Conservation (phyloP, 1,284 basidiomycete genomes). For the Porogramme epimiltina region DNA sequence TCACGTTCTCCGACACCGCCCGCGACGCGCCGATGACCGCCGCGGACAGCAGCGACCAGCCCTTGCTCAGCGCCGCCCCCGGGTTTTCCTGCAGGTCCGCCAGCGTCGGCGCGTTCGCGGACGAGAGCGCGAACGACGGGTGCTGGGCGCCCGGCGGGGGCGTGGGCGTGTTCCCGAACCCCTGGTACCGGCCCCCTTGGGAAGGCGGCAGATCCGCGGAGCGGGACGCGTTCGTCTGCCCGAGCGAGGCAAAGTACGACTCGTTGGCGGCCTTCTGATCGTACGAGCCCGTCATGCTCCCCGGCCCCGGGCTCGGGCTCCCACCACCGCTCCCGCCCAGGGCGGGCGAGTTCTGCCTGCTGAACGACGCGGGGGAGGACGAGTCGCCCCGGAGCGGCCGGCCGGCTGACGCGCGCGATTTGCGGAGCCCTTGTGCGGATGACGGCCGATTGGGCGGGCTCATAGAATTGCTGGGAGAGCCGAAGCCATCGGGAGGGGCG, state of each 20-base stretch:
- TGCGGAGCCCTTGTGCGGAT: constrained; percentile 74
- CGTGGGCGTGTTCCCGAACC: constrained; percentile 77
- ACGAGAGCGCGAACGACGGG: constrained; percentile 67
- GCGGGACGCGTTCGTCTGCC: constrained; percentile 70
- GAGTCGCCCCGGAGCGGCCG: constrained; percentile 52
- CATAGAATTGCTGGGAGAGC: constrained; percentile 31
- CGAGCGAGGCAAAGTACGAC: constrained; percentile 72
- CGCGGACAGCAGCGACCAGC: constrained; percentile 82
- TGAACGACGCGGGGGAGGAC: constrained; percentile 50
- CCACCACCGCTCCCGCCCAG: too few species aligned
- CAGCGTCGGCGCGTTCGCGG: constrained; percentile 69
- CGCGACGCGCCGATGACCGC: constrained; percentile 74
- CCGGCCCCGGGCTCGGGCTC: constrained; percentile 32
- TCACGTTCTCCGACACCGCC: constrained; percentile 76
- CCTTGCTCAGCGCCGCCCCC: constrained; percentile 75
- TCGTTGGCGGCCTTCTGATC: constrained; percentile 79
- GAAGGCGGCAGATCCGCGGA: constrained; percentile 77
- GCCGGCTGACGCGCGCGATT: constrained; percentile 65
- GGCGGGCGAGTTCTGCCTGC: constrained; percentile 43
- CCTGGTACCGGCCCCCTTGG: constrained; percentile 84
- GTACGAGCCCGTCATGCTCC: constrained; percentile 33
- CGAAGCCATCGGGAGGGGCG: constrained; percentile 51
- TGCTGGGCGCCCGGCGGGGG: constrained; percentile 50
- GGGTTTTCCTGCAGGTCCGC: constrained; percentile 82
- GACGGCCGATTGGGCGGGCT: constrained; percentile 57